phyloP scores from a whole-genome alignment of 2,329 filamentous ascomycete species.

The Colletotrichum costaricense region DNA sequence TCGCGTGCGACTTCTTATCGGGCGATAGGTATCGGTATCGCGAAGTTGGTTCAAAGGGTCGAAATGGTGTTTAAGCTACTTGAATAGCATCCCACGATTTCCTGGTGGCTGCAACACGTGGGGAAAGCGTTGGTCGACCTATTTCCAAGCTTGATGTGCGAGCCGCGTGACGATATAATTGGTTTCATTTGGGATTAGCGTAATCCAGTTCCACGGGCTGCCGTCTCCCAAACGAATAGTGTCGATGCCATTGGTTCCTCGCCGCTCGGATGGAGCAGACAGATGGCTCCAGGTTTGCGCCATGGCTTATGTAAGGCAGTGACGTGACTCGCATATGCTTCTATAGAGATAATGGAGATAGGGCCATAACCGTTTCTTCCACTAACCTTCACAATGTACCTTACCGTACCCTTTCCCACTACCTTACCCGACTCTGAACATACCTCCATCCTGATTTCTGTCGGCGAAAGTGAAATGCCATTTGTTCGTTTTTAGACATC shows the following conservation, averaged over 20 bases:
- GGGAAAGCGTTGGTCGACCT: constrained; percentile 35
- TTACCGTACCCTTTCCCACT: no score
- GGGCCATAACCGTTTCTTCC: neutral
- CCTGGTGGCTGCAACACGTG: constrained; percentile 36
- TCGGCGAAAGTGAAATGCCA: neutral
- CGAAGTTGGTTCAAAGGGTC: constrained; percentile 20
- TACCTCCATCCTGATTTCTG: neutral
- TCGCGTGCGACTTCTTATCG: constrained; percentile 29
- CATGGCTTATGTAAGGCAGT: constrained; percentile 7
- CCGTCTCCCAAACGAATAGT: constrained; percentile 23
- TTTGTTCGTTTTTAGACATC: neutral
- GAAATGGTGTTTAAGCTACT: constrained; percentile 21
- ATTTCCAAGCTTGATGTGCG: constrained; percentile 30
- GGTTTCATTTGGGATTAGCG: constrained; percentile 36
- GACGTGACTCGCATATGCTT: neutral
- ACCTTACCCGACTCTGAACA: neutral
- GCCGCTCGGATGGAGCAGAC: constrained; percentile 21
- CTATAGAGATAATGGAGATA: neutral
- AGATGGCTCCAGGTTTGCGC: neutral
- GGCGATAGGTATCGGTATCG: constrained; percentile 10
- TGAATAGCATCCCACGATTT: constrained; percentile 24
- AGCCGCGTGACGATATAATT: constrained; percentile 33
- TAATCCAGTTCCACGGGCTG: constrained; percentile 27
- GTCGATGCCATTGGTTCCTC: constrained; percentile 22
- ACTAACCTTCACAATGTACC: no score